Evolutionary conservation across 441 rosid genomes (phyloP).

Genomic region (Euphorbia schlechtendalii): DNA sequence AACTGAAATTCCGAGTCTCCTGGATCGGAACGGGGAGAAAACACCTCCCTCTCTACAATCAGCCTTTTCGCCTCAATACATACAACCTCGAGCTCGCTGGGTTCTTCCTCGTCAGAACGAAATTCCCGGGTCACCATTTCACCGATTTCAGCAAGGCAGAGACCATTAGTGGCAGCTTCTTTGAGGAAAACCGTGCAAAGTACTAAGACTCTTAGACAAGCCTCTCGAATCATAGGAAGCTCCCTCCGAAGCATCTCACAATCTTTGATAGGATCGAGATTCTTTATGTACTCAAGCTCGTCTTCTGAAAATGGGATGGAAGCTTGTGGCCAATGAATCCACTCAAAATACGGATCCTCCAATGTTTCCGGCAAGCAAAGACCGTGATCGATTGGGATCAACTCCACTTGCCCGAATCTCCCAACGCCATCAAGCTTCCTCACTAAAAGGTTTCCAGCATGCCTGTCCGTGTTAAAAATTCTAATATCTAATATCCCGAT

Average conservation of each 20-base stretch:
- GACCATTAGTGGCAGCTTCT: conserved; percentile 39
- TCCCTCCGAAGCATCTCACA: conserved; percentile 37
- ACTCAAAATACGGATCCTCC: conserved; percentile 52
- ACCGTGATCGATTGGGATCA: conserved; percentile 52
- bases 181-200: conserved; percentile 47
- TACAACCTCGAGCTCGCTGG: conserved; percentile 44
- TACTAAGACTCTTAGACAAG: conserved; percentile 36
- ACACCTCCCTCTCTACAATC: conserved; percentile 29
- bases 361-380: conserved; percentile 51
- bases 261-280: conserved; percentile 31
- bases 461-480: conserved; percentile 47
- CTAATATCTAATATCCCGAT: conserved; percentile 46
- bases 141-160: conserved; percentile 49
- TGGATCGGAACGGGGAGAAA: conserved; percentile 26
- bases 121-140: conserved; percentile 54
- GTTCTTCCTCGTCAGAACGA: conserved; percentile 44
- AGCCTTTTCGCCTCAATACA: conserved; percentile 42
- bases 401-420: conserved; percentile 38
- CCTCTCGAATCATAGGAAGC: conserved; percentile 48
- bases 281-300: conserved; percentile 37
- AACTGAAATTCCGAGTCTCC: conserved; percentile 33
- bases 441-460: conserved; percentile 51
- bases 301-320: conserved; percentile 49
- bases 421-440: conserved; percentile 40
- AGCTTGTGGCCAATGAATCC: conserved; percentile 60